phyloP scores from a whole-genome alignment of 371 early-diverging fungal genomes.

The Cokeromyces recurvatus region DNA sequence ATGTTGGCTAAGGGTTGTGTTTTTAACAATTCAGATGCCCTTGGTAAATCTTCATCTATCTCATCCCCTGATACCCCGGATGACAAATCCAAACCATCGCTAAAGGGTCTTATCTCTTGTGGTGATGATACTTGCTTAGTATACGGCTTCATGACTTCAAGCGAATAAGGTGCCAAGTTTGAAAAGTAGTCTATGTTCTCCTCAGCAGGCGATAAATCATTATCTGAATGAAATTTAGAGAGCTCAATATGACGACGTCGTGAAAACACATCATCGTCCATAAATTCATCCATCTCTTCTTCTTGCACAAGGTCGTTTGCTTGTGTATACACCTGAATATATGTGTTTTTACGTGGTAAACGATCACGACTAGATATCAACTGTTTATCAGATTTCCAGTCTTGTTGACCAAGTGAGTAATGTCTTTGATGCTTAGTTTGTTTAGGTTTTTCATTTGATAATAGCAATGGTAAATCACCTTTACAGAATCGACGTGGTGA shows the following conservation, averaged over 20 bases:
- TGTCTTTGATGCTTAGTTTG: conserved; percentile 13
- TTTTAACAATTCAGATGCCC: conserved; percentile 29
- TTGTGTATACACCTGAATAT: conserved; percentile 61
- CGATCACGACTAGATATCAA: too few species aligned
- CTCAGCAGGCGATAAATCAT: conserved; percentile 11
- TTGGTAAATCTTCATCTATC: conserved; percentile 15
- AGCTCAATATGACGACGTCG: too few species aligned
- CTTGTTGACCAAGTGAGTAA: conserved; percentile 18
- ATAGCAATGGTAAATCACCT: too few species aligned
- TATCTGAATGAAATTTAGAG: too few species aligned
- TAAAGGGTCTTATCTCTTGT: too few species aligned
- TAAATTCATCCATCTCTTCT: conserved; percentile 57
- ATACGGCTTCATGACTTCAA: too few species aligned
- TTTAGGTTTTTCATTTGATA: too few species aligned
- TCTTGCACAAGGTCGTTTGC: conserved; percentile 61
- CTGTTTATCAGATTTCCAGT: too few species aligned
- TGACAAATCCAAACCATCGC: conserved; percentile 19
- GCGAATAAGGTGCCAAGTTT: conserved; percentile 30
- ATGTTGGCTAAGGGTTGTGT: conserved; percentile 20
- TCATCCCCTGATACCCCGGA: conserved; percentile 19
- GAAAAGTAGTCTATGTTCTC: too few species aligned
- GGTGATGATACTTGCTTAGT: too few species aligned
- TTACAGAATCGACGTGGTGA: conserved; percentile 42
- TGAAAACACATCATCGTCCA: too few species aligned
- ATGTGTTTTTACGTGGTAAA: conserved; percentile 47